Percentiles rank a stretch among this genome's conserved stretches.
phyloP scores from a whole-genome alignment of 495 filamentous ascomycete genomes.

The Usnea hakonensis region DNA sequence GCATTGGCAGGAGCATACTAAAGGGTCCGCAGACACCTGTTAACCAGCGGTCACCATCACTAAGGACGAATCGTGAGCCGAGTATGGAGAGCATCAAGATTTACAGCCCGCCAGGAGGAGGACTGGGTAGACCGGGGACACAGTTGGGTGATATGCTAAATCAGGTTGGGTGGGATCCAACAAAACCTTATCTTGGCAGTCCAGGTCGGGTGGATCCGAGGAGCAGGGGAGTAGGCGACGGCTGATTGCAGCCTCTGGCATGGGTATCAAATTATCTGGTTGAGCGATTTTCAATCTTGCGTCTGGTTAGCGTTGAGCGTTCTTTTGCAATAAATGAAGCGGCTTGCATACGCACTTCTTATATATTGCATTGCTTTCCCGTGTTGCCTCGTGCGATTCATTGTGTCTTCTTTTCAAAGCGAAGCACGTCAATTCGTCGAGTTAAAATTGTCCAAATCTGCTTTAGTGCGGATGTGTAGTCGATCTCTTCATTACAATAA shows the following conservation, averaged over 20 bases:
- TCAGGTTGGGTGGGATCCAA: slow-evolving; percentile 43
- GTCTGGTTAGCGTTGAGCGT: background rate
- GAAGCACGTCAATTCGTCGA: too few species aligned
- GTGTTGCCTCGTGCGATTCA: background rate
- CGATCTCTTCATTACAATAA: background rate
- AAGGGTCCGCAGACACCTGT: slow-evolving; percentile 28
- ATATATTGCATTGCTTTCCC: background rate
- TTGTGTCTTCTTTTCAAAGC: background rate
- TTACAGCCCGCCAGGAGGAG: slow-evolving; percentile 53
- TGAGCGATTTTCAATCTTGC: background rate
- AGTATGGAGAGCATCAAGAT: slow-evolving; percentile 64
- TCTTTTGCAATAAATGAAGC: background rate
- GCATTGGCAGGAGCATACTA: slow-evolving; percentile 23
- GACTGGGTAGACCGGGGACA: slow-evolving; percentile 31
- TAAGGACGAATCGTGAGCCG: slow-evolving; percentile 33
- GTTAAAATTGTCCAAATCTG: background rate
- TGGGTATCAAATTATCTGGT: background rate
- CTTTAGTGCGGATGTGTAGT: background rate
- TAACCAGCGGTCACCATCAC: slow-evolving; percentile 10
- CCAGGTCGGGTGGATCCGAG: slow-evolving; percentile 22
- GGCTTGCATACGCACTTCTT: background rate
- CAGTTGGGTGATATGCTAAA: slow-evolving; percentile 63
- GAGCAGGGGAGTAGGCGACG: slow-evolving; percentile 4
- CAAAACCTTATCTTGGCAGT: slow-evolving; percentile 30
- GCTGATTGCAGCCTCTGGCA: slow-evolving; percentile 5